A percentile compares a stretch with the other conserved stretches of the same genome.
Evolutionary conservation across 805 yeast genomes (phyloP).

Genomic region (Nakazawaea populi): DNA sequence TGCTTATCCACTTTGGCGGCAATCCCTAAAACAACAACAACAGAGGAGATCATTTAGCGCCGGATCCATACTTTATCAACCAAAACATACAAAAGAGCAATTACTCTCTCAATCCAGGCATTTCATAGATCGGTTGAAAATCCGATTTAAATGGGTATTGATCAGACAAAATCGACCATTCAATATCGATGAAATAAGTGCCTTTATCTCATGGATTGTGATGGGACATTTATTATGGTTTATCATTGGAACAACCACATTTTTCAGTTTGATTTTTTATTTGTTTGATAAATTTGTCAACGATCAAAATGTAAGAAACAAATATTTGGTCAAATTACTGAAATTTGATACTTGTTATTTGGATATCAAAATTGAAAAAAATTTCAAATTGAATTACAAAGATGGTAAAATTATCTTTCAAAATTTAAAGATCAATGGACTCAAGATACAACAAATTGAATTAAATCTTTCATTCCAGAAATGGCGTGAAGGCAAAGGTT

Average conservation of each 20-base stretch:
- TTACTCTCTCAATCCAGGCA: slow-evolving; percentile 16
- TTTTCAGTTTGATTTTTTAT: slow-evolving; percentile 41
- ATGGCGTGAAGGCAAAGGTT: slow-evolving; percentile 51
- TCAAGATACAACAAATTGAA: slow-evolving; percentile 36
- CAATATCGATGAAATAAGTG: slow-evolving; percentile 45
- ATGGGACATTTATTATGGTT: slow-evolving; percentile 55
- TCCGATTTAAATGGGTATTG: slow-evolving; percentile 37
- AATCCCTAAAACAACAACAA: background rate
- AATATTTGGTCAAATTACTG: slow-evolving; percentile 21
- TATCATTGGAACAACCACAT: slow-evolving; percentile 52
- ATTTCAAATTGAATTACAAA: slow-evolving; percentile 38
- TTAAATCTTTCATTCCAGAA: slow-evolving; percentile 43
- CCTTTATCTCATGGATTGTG: slow-evolving; percentile 49
- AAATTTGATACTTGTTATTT: slow-evolving; percentile 25
- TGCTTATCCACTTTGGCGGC: too few relatives aligned
- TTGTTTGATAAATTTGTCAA: slow-evolving; percentile 30
- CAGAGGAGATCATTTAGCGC: background rate
- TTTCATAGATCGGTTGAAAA: slow-evolving; percentile 4
- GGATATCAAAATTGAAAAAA: slow-evolving; percentile 18
- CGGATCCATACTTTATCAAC: background rate
- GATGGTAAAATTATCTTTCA: slow-evolving; percentile 45
- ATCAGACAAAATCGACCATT: slow-evolving; percentile 42
- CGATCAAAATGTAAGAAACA: slow-evolving; percentile 20
- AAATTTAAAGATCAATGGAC: slow-evolving; percentile 27
- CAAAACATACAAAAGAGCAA: slow-evolving; percentile 19